These are phyloP conservation scores for Mortierella sp. DNA, from an alignment of 371 early-diverging fungal species.

Conservation along the genomic window DNA sequence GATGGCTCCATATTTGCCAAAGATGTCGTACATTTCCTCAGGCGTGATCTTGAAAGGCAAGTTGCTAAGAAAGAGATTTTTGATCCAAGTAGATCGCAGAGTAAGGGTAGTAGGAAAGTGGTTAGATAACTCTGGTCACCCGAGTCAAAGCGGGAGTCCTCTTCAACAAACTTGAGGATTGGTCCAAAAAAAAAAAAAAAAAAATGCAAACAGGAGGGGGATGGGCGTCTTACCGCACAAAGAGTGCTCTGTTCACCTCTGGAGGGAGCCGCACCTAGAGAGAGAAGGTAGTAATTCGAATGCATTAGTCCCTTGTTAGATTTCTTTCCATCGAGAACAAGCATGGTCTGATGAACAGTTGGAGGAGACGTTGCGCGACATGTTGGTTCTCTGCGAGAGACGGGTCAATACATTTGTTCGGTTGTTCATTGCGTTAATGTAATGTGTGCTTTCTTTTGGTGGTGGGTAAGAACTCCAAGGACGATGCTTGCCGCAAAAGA, in stretches of 20 bases:
- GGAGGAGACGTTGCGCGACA: not conserved
- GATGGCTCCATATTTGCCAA: conserved; percentile 97
- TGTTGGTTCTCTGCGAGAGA: too few relatives aligned
- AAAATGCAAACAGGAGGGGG: not conserved
- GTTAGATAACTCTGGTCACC: not conserved
- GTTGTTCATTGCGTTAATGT: conserved; percentile 31
- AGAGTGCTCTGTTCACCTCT: conserved; percentile 91
- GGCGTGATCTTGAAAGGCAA: conserved; percentile 94
- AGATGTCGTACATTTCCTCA: conserved; percentile 96
- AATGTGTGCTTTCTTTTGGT: too few relatives aligned
- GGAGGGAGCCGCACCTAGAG: conserved; percentile 86
- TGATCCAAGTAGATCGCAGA: not conserved
- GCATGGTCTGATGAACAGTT: not conserved
- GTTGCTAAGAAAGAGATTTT: conserved; percentile 66
- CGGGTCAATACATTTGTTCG: conserved; percentile 38
- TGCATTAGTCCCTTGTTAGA: not conserved
- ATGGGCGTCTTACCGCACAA: conserved; percentile 73
- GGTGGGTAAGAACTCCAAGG: too few relatives aligned
- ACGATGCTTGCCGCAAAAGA: too few relatives aligned
- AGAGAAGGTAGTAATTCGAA: not conserved
- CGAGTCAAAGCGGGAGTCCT: not conserved
- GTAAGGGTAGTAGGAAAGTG: not conserved
- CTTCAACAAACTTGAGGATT: not conserved
- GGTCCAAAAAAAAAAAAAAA: not conserved
- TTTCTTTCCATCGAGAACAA: too few relatives aligned